These are phyloP conservation scores for Delonix regia DNA, from an alignment of 306 rosid species.

Conservation along the genomic window DNA sequence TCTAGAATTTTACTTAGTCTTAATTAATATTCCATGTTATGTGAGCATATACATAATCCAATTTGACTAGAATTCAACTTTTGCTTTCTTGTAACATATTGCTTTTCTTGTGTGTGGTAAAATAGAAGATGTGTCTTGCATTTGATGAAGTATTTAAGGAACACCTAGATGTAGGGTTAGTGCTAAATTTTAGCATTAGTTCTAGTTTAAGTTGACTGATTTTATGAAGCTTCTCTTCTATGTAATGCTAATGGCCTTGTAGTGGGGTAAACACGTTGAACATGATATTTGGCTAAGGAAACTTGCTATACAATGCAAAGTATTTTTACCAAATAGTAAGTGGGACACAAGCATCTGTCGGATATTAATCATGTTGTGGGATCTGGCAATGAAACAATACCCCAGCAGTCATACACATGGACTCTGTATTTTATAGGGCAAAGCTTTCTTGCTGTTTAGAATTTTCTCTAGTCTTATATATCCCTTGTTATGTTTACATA, in stretches of 20 bases:
- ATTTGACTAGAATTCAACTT: background rate
- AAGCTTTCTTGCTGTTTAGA: background rate
- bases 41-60: background rate
- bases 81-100: background rate
- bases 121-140: background rate
- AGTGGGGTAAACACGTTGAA: background rate
- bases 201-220: background rate
- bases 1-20: background rate
- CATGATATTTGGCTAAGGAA: background rate
- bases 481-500: background rate
- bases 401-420: background rate
- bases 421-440: background rate
- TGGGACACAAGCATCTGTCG: background rate
- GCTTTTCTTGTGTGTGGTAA: background rate
- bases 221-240: conserved; percentile 9
- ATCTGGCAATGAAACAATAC: background rate
- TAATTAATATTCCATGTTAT: background rate
- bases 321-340: background rate
- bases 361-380: background rate
- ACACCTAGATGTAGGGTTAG: conserved; percentile 95
- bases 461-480: background rate
- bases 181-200: conserved; percentile 12
- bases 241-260: background rate
- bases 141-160: conserved; percentile 89
- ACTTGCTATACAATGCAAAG: background rate